phyloP scores from a whole-genome alignment of 176 grass and related monocot species.

The Cocos nucifera region DNA sequence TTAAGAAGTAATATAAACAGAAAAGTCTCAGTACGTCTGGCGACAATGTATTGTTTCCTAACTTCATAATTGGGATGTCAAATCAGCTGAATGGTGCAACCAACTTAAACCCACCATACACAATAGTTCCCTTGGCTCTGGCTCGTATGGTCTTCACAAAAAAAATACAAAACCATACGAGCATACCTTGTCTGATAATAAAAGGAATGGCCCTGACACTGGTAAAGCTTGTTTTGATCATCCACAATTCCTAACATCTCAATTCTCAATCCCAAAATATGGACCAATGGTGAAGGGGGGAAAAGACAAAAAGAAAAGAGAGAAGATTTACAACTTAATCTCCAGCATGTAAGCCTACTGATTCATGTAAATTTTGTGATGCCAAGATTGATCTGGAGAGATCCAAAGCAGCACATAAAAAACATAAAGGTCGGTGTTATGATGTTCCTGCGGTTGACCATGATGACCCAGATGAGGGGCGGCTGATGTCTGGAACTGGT shows the following conservation, averaged over 20 bases:
- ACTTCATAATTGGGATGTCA: conserved; percentile 26
- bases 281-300: too few relatives aligned
- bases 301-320: too few relatives aligned
- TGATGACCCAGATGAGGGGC: conserved; percentile 56
- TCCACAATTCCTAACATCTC: too few relatives aligned
- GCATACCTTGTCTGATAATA: conserved; percentile 27
- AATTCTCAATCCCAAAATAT: conserved; percentile 9
- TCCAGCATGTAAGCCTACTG: too few relatives aligned
- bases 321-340: conserved; percentile 4
- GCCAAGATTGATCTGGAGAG: not conserved
- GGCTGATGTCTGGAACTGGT: conserved; percentile 43
- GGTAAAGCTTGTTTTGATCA: too few relatives aligned
- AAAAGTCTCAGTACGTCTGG: too few relatives aligned
- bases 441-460: conserved; percentile 43
- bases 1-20: too few relatives aligned
- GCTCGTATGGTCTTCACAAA: conserved; percentile 77
- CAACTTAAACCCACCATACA: conserved; percentile 36
- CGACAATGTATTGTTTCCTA: conserved; percentile 12
- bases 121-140: not conserved
- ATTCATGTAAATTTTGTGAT: not conserved
- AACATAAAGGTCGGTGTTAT: conserved; percentile 19
- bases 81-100: conserved; percentile 19
- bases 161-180: conserved; percentile 99
- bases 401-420: not conserved
- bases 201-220: conserved; percentile 21